Evolutionary conservation across 331 rosid species (phyloP).

Genomic region (Spiraea crenata): DNA sequence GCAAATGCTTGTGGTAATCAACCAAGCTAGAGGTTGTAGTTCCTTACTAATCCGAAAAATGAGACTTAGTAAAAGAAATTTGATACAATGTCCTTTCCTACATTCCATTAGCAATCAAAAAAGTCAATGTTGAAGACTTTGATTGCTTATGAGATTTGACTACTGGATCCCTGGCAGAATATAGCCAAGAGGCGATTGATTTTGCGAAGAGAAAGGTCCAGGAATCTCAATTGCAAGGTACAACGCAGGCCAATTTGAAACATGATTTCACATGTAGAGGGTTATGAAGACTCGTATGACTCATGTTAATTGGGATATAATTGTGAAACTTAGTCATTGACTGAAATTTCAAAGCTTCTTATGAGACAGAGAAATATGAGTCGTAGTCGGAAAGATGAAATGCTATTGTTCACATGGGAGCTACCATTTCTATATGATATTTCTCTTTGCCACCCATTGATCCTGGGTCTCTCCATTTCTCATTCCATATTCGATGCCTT

Average conservation of each 20-base stretch:
- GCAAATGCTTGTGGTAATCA: background rate
- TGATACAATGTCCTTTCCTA: slow-evolving; percentile 9
- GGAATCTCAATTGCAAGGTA: slow-evolving; percentile 34
- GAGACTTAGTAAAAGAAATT: background rate
- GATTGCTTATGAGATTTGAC: slow-evolving; percentile 24
- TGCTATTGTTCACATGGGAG: background rate
- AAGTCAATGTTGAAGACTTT: slow-evolving; percentile 17
- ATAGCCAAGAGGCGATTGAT: slow-evolving; percentile 32
- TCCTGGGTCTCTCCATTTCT: background rate
- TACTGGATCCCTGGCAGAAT: slow-evolving; percentile 34
- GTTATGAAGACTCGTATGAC: slow-evolving; percentile 5
- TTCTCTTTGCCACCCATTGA: background rate
- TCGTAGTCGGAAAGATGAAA: background rate
- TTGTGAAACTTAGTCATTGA: background rate
- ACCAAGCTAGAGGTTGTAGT: slow-evolving; percentile 1
- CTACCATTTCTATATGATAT: background rate
- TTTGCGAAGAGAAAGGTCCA: slow-evolving; percentile 20
- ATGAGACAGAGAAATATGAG: background rate
- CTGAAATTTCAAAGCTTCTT: background rate
- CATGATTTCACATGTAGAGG: slow-evolving; percentile 12
- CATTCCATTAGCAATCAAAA: slow-evolving; percentile 17
- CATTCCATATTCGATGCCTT: slow-evolving; percentile 2
- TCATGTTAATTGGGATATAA: slow-evolving; percentile 12
- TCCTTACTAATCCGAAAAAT: background rate
- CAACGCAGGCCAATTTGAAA: slow-evolving; percentile 21